These are phyloP conservation scores for Laetiporus sulphureus DNA, from an alignment of 1,284 basidiomycete genomes.

Conservation along the genomic window DNA sequence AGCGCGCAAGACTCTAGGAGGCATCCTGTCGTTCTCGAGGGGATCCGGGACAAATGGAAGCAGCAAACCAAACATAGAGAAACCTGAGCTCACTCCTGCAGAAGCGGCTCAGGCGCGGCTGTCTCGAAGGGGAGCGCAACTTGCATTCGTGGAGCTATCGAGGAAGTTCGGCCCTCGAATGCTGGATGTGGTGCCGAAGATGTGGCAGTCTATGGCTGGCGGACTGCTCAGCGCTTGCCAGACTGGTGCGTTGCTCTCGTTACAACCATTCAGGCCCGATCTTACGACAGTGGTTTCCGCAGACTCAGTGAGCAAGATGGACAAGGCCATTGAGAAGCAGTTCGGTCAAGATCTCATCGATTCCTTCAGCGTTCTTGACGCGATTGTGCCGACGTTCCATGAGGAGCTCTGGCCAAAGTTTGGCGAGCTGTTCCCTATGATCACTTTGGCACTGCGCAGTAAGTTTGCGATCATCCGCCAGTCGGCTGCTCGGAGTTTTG, in stretches of 20 bases:
- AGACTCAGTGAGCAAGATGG: conserved; percentile 52
- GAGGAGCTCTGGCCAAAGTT: conserved; percentile 66
- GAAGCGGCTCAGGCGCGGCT: conserved; percentile 50
- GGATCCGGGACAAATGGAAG: conserved; percentile 23
- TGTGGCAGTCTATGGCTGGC: conserved; percentile 91
- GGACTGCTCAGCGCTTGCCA: conserved; percentile 69
- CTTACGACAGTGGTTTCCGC: conserved; percentile 6
- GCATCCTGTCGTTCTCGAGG: conserved; percentile 72
- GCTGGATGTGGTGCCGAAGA: conserved; percentile 77
- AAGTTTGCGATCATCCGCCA: conserved; percentile 86
- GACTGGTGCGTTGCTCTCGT: conserved; percentile 39
- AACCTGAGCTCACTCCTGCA: conserved; percentile 33
- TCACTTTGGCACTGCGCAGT: conserved; percentile 76
- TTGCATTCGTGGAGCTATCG: conserved; percentile 81
- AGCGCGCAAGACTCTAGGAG: conserved; percentile 53
- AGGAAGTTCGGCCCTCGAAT: conserved; percentile 70
- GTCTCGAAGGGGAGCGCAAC: conserved; percentile 78
- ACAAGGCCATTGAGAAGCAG: conserved; percentile 59
- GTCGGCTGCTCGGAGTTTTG: conserved; percentile 81
- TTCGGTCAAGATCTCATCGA: conserved; percentile 92
- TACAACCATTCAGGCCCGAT: not conserved
- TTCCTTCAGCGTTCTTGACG: conserved; percentile 85
- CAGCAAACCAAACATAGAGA: conserved; percentile 42
- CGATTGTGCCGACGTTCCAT: conserved; percentile 75
- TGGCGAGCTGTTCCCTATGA: conserved; percentile 66